Conservation (phyloP, 1,284 basidiomycete genomes). For the Paramarasmius palmivorus region DNA sequence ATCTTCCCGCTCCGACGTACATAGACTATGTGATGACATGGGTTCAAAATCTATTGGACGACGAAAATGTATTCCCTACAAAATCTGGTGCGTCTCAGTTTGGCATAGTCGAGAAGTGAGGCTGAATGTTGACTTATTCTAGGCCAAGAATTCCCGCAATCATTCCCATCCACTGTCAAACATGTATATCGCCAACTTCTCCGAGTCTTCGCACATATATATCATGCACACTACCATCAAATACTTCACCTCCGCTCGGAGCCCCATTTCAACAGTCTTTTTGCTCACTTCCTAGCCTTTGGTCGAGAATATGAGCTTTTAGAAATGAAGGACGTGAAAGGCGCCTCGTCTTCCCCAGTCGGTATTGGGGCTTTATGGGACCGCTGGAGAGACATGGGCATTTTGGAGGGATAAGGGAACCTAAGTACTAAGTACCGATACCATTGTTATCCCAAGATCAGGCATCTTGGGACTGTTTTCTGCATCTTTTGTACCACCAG, state of each 20-base stretch:
- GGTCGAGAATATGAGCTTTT: constrained; percentile 91
- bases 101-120: background rate
- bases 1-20: constrained; percentile 94
- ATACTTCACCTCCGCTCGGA: constrained; percentile 94
- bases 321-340: constrained; percentile 88
- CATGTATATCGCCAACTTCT: constrained; percentile 97
- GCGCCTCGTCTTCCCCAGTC: constrained; percentile 57
- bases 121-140: constrained; percentile 11
- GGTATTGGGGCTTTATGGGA: constrained; percentile 89
- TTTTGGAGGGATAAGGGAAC: constrained; percentile 39
- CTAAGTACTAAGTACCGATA: background rate
- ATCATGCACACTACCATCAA: constrained; percentile 92
- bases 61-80: constrained; percentile 93
- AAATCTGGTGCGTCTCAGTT: constrained; percentile 71
- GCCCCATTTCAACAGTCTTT: constrained; percentile 97
- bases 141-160: constrained; percentile 90
- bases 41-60: constrained; percentile 93
- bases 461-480: constrained; percentile 6
- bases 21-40: constrained; percentile 99
- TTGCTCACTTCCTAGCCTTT: constrained; percentile 96
- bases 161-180: constrained; percentile 91
- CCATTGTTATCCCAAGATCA: background rate
- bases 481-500: constrained; percentile 11
- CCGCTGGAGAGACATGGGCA: constrained; percentile 78
- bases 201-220: constrained; percentile 97